Percentiles rank a stretch among this genome's conserved stretches.
phyloP scores from a whole-genome alignment of 1,284 basidiomycete genomes.

The Cutaneotrichosporon sp. region DNA sequence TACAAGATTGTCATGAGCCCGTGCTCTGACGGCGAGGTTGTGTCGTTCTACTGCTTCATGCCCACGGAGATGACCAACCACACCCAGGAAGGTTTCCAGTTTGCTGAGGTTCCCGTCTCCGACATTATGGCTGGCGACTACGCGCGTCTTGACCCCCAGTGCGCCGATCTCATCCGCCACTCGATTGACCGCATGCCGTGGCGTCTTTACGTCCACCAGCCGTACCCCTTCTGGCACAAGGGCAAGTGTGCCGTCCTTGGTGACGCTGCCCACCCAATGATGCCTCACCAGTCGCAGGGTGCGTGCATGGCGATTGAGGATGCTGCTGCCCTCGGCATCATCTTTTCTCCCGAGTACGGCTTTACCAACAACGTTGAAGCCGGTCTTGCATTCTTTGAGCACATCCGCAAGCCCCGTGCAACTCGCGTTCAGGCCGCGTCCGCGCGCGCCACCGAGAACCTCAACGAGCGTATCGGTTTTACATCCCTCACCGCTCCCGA shows the following conservation, averaged over 20 bases:
- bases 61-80: constrained; percentile 45
- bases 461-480: constrained; percentile 49
- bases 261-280: constrained; percentile 43
- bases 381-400: constrained; percentile 44
- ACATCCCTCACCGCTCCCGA: constrained; percentile 36
- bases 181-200: constrained; percentile 45
- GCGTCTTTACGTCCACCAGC: constrained; percentile 46
- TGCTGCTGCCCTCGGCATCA: constrained; percentile 37
- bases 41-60: constrained; percentile 47
- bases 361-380: constrained; percentile 36
- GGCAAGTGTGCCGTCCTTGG: constrained; percentile 37
- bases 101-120: constrained; percentile 38
- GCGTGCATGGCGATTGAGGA: constrained; percentile 42
- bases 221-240: constrained; percentile 40
- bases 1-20: constrained; percentile 49
- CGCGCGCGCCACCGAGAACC: constrained; percentile 43
- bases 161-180: constrained; percentile 39
- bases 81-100: constrained; percentile 46
- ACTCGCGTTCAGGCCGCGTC: constrained; percentile 45
- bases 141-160: constrained; percentile 39
- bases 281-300: constrained; percentile 38
- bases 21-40: constrained; percentile 38
- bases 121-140: constrained; percentile 42
- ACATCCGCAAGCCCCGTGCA: constrained; percentile 45
- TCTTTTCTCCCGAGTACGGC: constrained; percentile 31